Conservation (phyloP, 768 basidiomycete species). For the Phylloporus arenicola region DNA sequence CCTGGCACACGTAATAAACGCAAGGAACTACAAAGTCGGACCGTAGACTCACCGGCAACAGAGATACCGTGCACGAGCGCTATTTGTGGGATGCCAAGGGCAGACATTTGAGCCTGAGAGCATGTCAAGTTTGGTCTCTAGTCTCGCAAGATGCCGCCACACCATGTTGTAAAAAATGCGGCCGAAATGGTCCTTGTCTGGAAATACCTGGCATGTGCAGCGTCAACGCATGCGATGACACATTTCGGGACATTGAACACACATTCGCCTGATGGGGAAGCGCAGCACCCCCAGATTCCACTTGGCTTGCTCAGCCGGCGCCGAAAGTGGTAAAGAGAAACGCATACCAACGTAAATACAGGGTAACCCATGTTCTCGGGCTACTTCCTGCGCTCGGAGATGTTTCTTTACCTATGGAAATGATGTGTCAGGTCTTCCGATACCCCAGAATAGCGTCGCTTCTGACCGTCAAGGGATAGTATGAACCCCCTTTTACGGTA, state of each 20-base stretch:
- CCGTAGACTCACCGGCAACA: conserved; percentile 57
- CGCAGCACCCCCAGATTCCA: conserved; percentile 92
- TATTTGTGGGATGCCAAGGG: conserved; percentile 85
- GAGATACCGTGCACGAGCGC: conserved; percentile 92
- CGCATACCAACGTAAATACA: conserved; percentile 85
- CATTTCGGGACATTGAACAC: conserved; percentile 1
- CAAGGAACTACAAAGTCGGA: conserved; percentile 1
- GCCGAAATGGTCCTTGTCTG: conserved; percentile 93
- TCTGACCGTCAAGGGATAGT: conserved; percentile 77
- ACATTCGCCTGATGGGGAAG: conserved; percentile 87
- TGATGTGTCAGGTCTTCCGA: background rate
- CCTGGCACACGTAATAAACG: conserved; percentile 36
- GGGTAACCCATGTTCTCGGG: conserved; percentile 83
- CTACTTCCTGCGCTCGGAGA: conserved; percentile 88
- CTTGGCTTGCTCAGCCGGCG: conserved; percentile 34
- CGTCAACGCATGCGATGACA: background rate
- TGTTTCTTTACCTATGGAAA: conserved; percentile 84
- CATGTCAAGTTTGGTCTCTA: conserved; percentile 7
- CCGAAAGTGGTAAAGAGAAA: background rate
- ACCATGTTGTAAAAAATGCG: conserved; percentile 98
- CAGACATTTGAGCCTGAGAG: conserved; percentile 83
- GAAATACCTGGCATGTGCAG: conserved; percentile 56
- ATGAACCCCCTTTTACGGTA: conserved; percentile 89
- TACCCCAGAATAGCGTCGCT: background rate
- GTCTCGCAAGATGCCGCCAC: conserved; percentile 1